A percentile compares a stretch with the other conserved stretches of the same genome.
Conservation (phyloP, 1,139 yeast genomes). For the Maudiozyma humilis region DNA sequence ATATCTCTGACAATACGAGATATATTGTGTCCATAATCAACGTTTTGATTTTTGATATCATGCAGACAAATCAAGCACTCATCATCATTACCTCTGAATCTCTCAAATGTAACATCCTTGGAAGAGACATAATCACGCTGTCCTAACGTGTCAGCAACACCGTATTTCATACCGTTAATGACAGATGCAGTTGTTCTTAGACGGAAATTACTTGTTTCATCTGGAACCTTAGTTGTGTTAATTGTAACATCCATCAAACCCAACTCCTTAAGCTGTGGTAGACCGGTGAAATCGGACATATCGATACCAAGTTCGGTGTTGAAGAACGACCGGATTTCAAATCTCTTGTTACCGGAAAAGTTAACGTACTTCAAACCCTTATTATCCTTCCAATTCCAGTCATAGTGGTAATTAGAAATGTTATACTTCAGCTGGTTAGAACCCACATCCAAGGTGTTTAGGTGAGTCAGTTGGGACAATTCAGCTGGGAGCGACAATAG, state of each 20-base stretch:
- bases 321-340: conserved; percentile 59
- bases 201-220: conserved; percentile 74
- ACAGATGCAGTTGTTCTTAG: conserved; percentile 90
- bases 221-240: conserved; percentile 77
- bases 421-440: conserved; percentile 86
- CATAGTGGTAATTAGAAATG: conserved; percentile 89
- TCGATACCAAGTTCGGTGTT: conserved; percentile 33
- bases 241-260: conserved; percentile 94
- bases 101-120: conserved; percentile 80
- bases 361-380: conserved; percentile 68
- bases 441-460: conserved; percentile 80
- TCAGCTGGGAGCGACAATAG: conserved; percentile 87
- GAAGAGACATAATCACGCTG: conserved; percentile 57
- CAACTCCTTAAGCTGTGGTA: conserved; percentile 62
- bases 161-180: conserved; percentile 70
- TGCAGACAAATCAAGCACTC: conserved; percentile 71
- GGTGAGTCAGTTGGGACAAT: conserved; percentile 54
- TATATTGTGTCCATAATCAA: conserved; percentile 56
- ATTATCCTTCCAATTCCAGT: conserved; percentile 96
- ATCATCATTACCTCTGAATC: conserved; percentile 74
- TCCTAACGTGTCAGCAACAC: conserved; percentile 86
- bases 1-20: conserved; percentile 70
- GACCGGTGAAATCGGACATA: conserved; percentile 67
- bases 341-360: conserved; percentile 84
- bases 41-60: conserved; percentile 69